Evolutionary conservation across 164 flowering plant species (phyloP).

Genomic region (Magnolia kwangsiensis): DNA sequence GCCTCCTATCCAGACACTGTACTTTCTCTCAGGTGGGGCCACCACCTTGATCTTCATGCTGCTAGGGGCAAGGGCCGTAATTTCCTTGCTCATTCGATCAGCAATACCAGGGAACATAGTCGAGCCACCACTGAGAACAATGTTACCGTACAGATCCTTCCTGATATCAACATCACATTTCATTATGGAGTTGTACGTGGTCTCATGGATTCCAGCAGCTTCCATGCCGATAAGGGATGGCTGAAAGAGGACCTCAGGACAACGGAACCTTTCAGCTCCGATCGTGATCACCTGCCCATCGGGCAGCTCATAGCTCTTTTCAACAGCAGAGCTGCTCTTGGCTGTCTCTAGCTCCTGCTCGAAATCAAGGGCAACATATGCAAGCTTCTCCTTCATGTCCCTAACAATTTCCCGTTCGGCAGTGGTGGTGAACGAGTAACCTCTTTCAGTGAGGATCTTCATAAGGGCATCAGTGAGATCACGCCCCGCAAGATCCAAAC

Average conservation of each 20-base stretch:
- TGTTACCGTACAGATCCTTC: constrained; percentile 72
- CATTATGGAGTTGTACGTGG: constrained; percentile 80
- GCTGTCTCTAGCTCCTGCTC: constrained; percentile 69
- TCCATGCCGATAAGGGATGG: constrained; percentile 84
- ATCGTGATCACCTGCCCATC: constrained; percentile 86
- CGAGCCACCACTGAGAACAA: constrained; percentile 82
- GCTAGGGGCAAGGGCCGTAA: constrained; percentile 77
- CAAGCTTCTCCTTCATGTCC: constrained; percentile 70
- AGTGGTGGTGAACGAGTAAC: constrained; percentile 70
- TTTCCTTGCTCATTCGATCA: constrained; percentile 88
- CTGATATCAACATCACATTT: constrained; percentile 86
- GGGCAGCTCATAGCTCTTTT: constrained; percentile 71
- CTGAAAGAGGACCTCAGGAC: constrained; percentile 86
- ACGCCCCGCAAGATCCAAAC: constrained; percentile 71
- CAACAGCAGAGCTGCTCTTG: constrained; percentile 59
- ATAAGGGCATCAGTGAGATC: constrained; percentile 61
- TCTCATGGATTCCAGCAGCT: constrained; percentile 75
- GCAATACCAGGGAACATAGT: constrained; percentile 89
- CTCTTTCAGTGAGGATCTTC: constrained; percentile 75
- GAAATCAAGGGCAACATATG: constrained; percentile 64
- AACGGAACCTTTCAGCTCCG: constrained; percentile 82
- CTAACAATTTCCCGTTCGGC: constrained; percentile 78
- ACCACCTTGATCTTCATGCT: constrained; percentile 90
- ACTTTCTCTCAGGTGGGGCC: constrained; percentile 88
- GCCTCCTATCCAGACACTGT: constrained; percentile 91